Conservation (phyloP, 768 basidiomycete species). For the Boletus sensibilis region DNA sequence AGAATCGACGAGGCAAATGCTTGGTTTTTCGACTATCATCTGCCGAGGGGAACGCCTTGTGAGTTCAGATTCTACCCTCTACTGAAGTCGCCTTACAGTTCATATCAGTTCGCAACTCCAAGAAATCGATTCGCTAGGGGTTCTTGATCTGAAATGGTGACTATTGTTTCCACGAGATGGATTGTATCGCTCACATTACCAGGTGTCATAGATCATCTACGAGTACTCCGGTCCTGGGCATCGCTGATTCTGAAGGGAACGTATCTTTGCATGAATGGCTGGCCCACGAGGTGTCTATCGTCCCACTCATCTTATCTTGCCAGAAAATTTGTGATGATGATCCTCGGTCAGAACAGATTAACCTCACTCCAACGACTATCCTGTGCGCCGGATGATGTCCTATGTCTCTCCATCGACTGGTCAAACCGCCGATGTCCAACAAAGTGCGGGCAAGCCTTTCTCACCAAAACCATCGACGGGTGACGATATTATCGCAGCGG, state of each 20-base stretch:
- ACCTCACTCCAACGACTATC: conserved; percentile 41
- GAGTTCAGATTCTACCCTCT: conserved; percentile 13
- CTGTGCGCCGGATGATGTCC: conserved; percentile 51
- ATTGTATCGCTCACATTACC: conserved; percentile 6
- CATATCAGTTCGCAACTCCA: conserved; percentile 56
- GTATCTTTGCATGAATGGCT: conserved; percentile 64
- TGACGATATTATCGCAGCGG: conserved; percentile 34
- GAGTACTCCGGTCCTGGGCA: conserved; percentile 52
- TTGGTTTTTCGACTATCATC: conserved; percentile 56
- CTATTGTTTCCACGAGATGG: background rate
- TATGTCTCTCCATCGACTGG: conserved; percentile 96
- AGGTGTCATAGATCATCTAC: conserved; percentile 60
- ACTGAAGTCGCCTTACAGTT: background rate
- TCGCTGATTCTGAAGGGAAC: conserved; percentile 85
- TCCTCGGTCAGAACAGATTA: conserved; percentile 40
- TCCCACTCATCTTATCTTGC: background rate
- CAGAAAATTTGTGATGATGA: background rate
- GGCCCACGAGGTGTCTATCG: conserved; percentile 40
- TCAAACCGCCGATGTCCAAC: conserved; percentile 61
- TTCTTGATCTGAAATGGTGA: conserved; percentile 96
- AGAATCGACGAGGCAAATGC: conserved; percentile 67
- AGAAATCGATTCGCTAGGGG: conserved; percentile 70
- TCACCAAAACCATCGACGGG: background rate
- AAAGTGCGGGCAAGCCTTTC: conserved; percentile 37
- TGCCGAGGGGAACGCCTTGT: conserved; percentile 37